phyloP scores from a whole-genome alignment of 2,329 filamentous ascomycete species.

The Epichloe amarillans region DNA sequence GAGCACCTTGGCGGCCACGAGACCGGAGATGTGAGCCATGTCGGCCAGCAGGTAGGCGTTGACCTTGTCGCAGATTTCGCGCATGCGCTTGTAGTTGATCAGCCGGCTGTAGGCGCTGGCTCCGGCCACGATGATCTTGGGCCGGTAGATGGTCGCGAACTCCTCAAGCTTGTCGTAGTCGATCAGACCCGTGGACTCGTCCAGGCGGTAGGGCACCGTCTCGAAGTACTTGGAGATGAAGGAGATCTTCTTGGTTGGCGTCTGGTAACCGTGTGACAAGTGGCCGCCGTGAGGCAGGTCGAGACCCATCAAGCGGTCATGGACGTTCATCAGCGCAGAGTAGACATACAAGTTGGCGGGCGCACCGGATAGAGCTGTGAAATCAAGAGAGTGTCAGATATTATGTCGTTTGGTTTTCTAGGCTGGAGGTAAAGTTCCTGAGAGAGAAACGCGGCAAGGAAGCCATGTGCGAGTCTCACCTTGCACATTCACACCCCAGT shows the following conservation, averaged over 20 bases:
- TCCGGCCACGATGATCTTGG: conserved; percentile 89
- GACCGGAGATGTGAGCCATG: conserved; percentile 93
- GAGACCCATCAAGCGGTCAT: conserved; percentile 93
- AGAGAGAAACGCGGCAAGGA: too few relatives aligned
- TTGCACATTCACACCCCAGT: conserved; percentile 97
- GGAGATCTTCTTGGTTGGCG: conserved; percentile 88
- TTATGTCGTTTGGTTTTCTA: neutral
- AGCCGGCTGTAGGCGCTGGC: conserved; percentile 92
- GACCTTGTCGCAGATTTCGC: conserved; percentile 78
- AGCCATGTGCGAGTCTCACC: conserved; percentile 31
- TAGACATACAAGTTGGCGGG: conserved; percentile 83
- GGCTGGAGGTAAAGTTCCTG: too few relatives aligned
- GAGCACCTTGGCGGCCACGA: conserved; percentile 84
- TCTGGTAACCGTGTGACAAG: conserved; percentile 94
- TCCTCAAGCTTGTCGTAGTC: conserved; percentile 90
- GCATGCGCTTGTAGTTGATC: conserved; percentile 90
- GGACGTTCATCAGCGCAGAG: conserved; percentile 80
- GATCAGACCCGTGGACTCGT: conserved; percentile 83
- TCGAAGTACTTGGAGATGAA: conserved; percentile 98
- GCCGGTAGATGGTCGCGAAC: conserved; percentile 75
- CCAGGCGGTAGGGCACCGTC: conserved; percentile 85
- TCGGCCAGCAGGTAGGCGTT: conserved; percentile 89
- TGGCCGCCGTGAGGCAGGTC: conserved; percentile 95
- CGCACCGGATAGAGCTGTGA: conserved; percentile 62
- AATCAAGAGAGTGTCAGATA: neutral